Conservation (phyloP, 1,139 yeast species). For the Yarrowia galli region DNA sequence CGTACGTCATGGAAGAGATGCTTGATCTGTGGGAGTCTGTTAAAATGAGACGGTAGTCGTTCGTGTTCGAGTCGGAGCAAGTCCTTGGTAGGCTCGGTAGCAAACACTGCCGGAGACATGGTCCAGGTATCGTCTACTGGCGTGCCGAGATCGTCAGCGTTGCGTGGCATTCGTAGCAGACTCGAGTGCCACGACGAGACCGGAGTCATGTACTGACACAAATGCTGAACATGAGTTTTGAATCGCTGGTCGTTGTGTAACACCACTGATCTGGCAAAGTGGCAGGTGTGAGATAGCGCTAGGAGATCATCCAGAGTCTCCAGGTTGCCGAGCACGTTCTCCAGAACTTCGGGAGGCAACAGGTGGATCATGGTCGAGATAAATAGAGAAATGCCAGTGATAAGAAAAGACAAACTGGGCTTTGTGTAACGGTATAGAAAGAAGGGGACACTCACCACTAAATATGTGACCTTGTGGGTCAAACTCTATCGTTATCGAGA, state of each 20-base stretch:
- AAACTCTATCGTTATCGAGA: slow-evolving; percentile 37
- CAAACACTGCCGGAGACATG: slow-evolving; percentile 33
- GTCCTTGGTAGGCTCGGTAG: slow-evolving; percentile 25
- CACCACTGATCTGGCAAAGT: slow-evolving; percentile 19
- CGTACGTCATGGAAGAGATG: slow-evolving; percentile 25
- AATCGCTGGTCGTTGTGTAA: slow-evolving; percentile 19
- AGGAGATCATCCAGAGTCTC: slow-evolving; percentile 16
- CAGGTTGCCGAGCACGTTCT: slow-evolving; percentile 8
- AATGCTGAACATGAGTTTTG: slow-evolving; percentile 24
- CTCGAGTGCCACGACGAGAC: slow-evolving; percentile 25
- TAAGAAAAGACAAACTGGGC: not conserved
- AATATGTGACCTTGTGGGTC: slow-evolving; percentile 36
- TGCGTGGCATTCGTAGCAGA: slow-evolving; percentile 15
- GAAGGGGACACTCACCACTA: not conserved
- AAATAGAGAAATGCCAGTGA: not conserved
- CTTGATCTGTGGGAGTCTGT: slow-evolving; percentile 8
- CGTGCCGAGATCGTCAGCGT: slow-evolving; percentile 5
- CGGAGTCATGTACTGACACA: slow-evolving; percentile 35
- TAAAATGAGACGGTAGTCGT: not conserved
- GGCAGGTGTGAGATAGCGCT: slow-evolving; percentile 26
- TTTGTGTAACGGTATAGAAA: not conserved
- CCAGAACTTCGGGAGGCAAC: slow-evolving; percentile 19
- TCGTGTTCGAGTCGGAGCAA: not conserved
- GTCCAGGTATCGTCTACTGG: slow-evolving; percentile 31
- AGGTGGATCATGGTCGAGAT: slow-evolving; percentile 26